Evolutionary conservation across 2,329 filamentous ascomycete genomes (phyloP), one percentile per base, ranked within the genome.

Genomic region (Cordyceps cicadae): DNA sequence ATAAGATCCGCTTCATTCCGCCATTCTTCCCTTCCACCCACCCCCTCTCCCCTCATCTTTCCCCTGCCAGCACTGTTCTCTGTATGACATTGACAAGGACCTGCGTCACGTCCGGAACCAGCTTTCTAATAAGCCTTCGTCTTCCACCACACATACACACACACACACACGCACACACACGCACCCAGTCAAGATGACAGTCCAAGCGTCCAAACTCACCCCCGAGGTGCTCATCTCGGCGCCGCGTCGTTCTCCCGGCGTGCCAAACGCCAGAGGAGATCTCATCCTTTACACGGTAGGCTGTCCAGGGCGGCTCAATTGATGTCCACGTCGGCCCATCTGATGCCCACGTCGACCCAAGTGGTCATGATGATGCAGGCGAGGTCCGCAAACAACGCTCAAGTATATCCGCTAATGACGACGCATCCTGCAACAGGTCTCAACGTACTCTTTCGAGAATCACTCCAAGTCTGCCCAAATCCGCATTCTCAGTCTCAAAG

Each of bases 401-500:
- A 29, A 14, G 21, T 14, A 24, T 8, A 37, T 2, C n/a, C 19
- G 37, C 56, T 59, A n/a, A n/a, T n/a, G 29, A 59, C 15, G 29
- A 8, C 5, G 24, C 21, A 2, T 3, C 3, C 9, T 26, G 11
- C 21, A 6, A 54, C 6, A 86, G 72, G 78, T 86, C 17, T 89
- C 88, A 0, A 85, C 87, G 1, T 96, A 96, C 72, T 92, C 86
- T 5, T 96, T 96, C 72, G 79, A 88, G 45, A 80, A 83, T 0
- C 90, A 95, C 70, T 79, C 80, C 52, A 88, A 87, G 70, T 82
- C 80, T 5, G 80, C 78, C 62, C 87, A 92, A 75, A 86, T 88
- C 66, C 83, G 87, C 19, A 72, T 93, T 29, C 76, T 96, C 46
- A 85, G 93, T 66, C 79, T 92, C 62, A 76, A 81, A 51, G 84